Evolutionary conservation across 2,329 filamentous ascomycete genomes (phyloP).

Genomic region (Fusarium stilboides): DNA sequence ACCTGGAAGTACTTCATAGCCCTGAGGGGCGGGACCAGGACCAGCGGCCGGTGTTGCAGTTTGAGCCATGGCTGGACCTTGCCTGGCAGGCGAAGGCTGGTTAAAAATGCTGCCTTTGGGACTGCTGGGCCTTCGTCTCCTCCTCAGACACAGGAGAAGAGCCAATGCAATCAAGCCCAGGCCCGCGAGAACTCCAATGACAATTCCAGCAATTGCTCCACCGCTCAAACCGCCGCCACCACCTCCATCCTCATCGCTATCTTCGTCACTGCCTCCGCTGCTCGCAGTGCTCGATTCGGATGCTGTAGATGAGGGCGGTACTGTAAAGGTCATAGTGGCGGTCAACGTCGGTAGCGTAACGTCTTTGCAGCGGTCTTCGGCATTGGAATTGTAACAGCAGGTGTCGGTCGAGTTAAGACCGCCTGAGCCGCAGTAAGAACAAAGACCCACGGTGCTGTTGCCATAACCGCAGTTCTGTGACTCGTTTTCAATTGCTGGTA

Average conservation of each 20-base stretch:
- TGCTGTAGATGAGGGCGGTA: slow-evolving; percentile 55
- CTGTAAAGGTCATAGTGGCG: slow-evolving; percentile 75
- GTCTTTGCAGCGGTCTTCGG: slow-evolving; percentile 79
- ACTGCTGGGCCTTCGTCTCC: slow-evolving; percentile 70
- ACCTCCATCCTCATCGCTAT: slow-evolving; percentile 42
- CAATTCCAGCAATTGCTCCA: slow-evolving; percentile 93
- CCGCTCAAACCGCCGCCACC: slow-evolving; percentile 71
- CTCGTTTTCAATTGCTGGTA: slow-evolving; percentile 85
- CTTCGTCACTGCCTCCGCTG: slow-evolving; percentile 37
- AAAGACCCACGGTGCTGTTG: slow-evolving; percentile 80
- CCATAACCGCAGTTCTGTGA: slow-evolving; percentile 88
- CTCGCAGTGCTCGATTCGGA: slow-evolving; percentile 37
- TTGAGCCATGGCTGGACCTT: slow-evolving; percentile 62
- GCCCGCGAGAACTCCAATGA: slow-evolving; percentile 83
- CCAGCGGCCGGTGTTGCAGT: slow-evolving; percentile 16
- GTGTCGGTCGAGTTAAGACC: slow-evolving; percentile 94
- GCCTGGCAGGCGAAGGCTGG: slow-evolving; percentile 83
- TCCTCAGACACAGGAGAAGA: slow-evolving; percentile 75
- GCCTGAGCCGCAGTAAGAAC: slow-evolving; percentile 86
- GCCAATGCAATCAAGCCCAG: slow-evolving; percentile 78
- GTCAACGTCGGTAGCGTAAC: slow-evolving; percentile 85
- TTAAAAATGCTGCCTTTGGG: slow-evolving; percentile 86
- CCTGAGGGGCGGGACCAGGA: slow-evolving; percentile 58
- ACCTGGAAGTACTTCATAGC: slow-evolving; percentile 84
- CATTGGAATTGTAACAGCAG: slow-evolving; percentile 88